Evolutionary conservation across 805 yeast genomes (phyloP).

Genomic region (Geotrichum ghanense): DNA sequence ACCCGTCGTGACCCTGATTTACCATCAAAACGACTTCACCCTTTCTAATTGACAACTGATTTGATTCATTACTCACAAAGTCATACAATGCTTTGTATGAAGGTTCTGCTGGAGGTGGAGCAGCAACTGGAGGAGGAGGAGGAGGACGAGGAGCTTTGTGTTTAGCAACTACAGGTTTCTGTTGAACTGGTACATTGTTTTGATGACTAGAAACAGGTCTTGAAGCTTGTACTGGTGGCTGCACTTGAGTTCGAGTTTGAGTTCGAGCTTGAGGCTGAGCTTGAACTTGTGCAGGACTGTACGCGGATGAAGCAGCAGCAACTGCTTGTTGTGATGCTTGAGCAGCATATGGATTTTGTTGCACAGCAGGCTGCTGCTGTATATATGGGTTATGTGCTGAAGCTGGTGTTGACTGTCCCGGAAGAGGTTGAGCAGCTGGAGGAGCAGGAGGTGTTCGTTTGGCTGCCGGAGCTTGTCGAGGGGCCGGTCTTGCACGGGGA

Average conservation of each 20-base stretch:
- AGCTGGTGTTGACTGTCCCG: slow-evolving; percentile 1
- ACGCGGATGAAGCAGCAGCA: slow-evolving; percentile 14
- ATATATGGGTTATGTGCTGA: slow-evolving; percentile 4
- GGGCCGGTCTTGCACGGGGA: slow-evolving; percentile 8
- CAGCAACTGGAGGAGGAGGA: slow-evolving; percentile 32
- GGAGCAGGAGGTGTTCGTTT: slow-evolving; percentile 9
- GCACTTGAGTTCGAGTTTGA: slow-evolving; percentile 7
- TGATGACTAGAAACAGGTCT: not conserved
- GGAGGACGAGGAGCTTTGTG: slow-evolving; percentile 15
- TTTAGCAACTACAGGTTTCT: slow-evolving; percentile 9
- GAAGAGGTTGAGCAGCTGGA: slow-evolving; percentile 4
- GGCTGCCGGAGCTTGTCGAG: slow-evolving; percentile 13
- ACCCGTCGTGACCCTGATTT: slow-evolving; percentile 71
- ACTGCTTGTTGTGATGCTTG: slow-evolving; percentile 21
- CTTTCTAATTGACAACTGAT: slow-evolving; percentile 65
- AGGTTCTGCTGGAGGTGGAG: slow-evolving; percentile 53
- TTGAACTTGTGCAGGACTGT: slow-evolving; percentile 10
- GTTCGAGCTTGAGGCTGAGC: slow-evolving; percentile 13
- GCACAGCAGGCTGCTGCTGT: slow-evolving; percentile 12
- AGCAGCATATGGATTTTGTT: slow-evolving; percentile 2
- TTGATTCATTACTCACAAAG: slow-evolving; percentile 78
- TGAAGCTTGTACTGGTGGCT: not conserved
- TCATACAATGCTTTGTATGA: slow-evolving; percentile 80
- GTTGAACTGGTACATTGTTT: not conserved
- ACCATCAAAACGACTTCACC: slow-evolving; percentile 67